phyloP scores from a whole-genome alignment of 495 filamentous ascomycete genomes.

The Pyrenopolyporus hunteri region DNA sequence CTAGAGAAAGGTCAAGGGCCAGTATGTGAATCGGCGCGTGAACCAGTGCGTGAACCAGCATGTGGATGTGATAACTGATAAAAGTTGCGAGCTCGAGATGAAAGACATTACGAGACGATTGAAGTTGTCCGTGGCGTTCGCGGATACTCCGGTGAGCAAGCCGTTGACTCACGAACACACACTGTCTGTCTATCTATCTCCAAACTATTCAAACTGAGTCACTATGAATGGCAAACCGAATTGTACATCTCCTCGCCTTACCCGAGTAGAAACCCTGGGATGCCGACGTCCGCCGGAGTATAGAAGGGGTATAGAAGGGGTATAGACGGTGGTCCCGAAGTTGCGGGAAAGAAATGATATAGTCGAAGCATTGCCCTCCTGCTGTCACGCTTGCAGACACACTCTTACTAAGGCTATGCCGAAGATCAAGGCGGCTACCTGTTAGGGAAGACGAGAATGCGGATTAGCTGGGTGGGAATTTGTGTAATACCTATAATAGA shows the following conservation, averaged over 20 bases:
- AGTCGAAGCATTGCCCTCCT: constrained; percentile 21
- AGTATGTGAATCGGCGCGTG: no score
- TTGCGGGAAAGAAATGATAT: constrained; percentile 5
- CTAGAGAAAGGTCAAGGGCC: no score
- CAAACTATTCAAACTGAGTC: constrained; percentile 13
- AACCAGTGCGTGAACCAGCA: background rate
- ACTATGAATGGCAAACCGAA: background rate
- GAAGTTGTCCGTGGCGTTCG: constrained; percentile 5
- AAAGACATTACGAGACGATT: constrained; percentile 4
- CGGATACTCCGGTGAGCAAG: constrained; percentile 15
- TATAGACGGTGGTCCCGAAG: constrained; percentile 22
- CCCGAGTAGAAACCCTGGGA: background rate
- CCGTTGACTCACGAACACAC: constrained; percentile 15
- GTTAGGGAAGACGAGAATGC: background rate
- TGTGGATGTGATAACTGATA: background rate
- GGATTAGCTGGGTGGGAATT: background rate
- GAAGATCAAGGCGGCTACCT: background rate
- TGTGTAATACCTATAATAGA: background rate
- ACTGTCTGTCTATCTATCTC: no score
- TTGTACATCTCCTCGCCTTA: background rate
- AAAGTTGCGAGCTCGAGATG: constrained; percentile 7
- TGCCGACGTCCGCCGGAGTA: constrained; percentile 16
- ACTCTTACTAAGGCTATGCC: constrained; percentile 31
- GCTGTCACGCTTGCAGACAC: constrained; percentile 26
- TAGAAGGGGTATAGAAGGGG: constrained; percentile 1